A percentile compares a stretch with the other conserved stretches of the same genome.
phyloP scores from a whole-genome alignment of 208 protist species.

The Trypanosoma theileri region DNA sequence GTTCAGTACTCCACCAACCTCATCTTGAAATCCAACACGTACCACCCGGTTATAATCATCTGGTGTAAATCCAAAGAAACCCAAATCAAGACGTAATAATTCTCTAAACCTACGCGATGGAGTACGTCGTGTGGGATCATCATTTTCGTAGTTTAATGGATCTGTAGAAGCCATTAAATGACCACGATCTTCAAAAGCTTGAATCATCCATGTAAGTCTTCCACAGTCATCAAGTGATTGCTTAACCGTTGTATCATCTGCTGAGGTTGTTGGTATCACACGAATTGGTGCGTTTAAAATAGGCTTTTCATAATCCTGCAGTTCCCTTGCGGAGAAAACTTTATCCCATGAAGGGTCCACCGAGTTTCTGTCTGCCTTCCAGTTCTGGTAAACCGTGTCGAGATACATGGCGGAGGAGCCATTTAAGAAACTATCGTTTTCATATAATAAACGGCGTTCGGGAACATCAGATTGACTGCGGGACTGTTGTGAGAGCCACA shows the following conservation, averaged over 20 bases:
- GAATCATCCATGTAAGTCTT: slow-evolving; percentile 85
- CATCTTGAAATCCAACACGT: slow-evolving; percentile 76
- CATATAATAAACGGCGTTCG: slow-evolving; percentile 62
- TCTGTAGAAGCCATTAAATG: slow-evolving; percentile 82
- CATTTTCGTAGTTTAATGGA: slow-evolving; percentile 75
- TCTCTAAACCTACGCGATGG: slow-evolving; percentile 62
- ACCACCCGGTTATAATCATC: slow-evolving; percentile 73
- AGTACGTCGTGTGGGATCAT: slow-evolving; percentile 41
- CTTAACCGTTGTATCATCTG: slow-evolving; percentile 42
- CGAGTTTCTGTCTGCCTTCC: slow-evolving; percentile 70
- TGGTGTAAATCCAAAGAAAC: slow-evolving; percentile 77
- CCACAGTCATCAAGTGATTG: slow-evolving; percentile 80
- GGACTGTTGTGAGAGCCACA: slow-evolving; percentile 17
- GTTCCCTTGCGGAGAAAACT: slow-evolving; percentile 49
- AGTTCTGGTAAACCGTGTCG: slow-evolving; percentile 81
- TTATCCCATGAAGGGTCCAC: slow-evolving; percentile 76
- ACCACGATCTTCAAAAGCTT: slow-evolving; percentile 86
- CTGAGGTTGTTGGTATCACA: slow-evolving; percentile 49
- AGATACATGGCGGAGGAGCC: slow-evolving; percentile 81
- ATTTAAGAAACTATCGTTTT: slow-evolving; percentile 85
- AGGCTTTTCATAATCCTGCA: slow-evolving; percentile 53
- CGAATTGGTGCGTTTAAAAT: slow-evolving; percentile 64
- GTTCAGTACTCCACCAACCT: slow-evolving; percentile 73
- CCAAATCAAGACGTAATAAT: slow-evolving; percentile 71
- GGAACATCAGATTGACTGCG: slow-evolving; percentile 25